phyloP scores from a whole-genome alignment of 768 basidiomycete genomes.

The Infundibulicybe gibba region DNA sequence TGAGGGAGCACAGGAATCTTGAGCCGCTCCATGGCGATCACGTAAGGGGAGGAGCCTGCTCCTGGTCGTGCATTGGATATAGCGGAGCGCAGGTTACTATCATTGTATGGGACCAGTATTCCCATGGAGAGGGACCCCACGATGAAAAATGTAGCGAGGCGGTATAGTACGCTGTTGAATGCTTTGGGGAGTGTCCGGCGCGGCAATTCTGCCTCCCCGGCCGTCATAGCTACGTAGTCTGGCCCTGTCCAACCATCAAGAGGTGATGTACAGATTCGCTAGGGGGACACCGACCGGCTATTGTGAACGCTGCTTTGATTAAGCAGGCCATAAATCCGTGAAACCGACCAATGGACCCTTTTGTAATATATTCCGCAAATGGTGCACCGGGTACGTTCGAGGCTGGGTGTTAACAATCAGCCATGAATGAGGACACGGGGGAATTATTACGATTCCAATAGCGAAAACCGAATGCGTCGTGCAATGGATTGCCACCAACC shows the following conservation, averaged over 20 bases:
- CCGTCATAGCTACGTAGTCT: constrained; percentile 54
- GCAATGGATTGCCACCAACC: constrained; percentile 56
- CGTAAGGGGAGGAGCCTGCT: constrained; percentile 74
- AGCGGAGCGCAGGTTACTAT: constrained; percentile 48
- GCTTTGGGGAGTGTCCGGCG: constrained; percentile 68
- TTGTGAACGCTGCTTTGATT: constrained; percentile 59
- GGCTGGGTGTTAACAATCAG: constrained; percentile 19
- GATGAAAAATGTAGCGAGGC: constrained; percentile 77
- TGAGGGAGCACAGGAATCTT: constrained; percentile 64
- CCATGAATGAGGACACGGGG: background rate
- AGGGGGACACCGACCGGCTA: constrained; percentile 37
- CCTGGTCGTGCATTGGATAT: constrained; percentile 56
- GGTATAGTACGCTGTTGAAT: constrained; percentile 74
- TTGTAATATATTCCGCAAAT: constrained; percentile 52
- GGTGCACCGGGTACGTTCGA: constrained; percentile 45
- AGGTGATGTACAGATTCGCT: background rate
- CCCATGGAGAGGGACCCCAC: constrained; percentile 70
- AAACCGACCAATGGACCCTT: constrained; percentile 54
- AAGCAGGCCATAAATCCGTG: constrained; percentile 62
- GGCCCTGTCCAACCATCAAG: constrained; percentile 26
- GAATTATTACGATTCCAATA: constrained; percentile 41
- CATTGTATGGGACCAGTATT: constrained; percentile 74
- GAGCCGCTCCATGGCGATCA: constrained; percentile 73
- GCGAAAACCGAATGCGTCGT: constrained; percentile 52
- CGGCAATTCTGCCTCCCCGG: constrained; percentile 71